Base-by-base conservation (phyloP, 2,329 filamentous ascomycete genomes). In the Xylogone sp. region DNA sequence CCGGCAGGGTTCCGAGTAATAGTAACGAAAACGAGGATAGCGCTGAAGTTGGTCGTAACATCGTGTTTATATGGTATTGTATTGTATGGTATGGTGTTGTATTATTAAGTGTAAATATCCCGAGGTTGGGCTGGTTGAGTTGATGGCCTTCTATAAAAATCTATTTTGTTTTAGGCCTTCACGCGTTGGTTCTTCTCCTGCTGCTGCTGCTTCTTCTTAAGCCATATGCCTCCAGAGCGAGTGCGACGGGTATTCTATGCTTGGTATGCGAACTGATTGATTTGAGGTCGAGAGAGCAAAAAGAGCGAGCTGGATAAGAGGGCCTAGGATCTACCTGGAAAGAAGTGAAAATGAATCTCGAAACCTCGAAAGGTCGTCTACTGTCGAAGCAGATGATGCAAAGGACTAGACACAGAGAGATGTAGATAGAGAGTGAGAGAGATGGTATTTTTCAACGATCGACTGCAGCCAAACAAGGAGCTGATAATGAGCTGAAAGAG, bases 321-420 rank as follows among this genome's bases (percentile, higher is more conserved):
- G 68, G 73, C 76, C 77, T 68, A 81, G 78, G 77, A 71, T 81
- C 78, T 81, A 81, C 78, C 78, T 76, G 75, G 74, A 72, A 73
- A 68, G 74, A 77, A 77, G 46, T 12, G 55, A 59, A 58, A 53
- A 43, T 16, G 34, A 16, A 39, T 9, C n/a, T 18, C 4, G 34
- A 39, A 18, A 7, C 34, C n/a, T 18, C 13, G 34, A 39, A 39
- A 16, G 13, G 34, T 18, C n/a, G n/a, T 18, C 34, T 39, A 16
- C 34, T 39, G 34, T 39, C 34, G 34, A 39, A 39, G 34, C 34
- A 39, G 34, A 39, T 8, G 27, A 7, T 16, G 13, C 34, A 16
- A 39, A 39, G 34, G 5, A 39, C 34, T 39, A 16, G 34, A 39
- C 34, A 39, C 8, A 16, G n/a, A 5, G n/a, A n/a, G n/a, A n/a